These are phyloP conservation scores for Coccomyxa sp. DNA, from an alignment of 139 green algal species.

Conservation along the genomic window DNA sequence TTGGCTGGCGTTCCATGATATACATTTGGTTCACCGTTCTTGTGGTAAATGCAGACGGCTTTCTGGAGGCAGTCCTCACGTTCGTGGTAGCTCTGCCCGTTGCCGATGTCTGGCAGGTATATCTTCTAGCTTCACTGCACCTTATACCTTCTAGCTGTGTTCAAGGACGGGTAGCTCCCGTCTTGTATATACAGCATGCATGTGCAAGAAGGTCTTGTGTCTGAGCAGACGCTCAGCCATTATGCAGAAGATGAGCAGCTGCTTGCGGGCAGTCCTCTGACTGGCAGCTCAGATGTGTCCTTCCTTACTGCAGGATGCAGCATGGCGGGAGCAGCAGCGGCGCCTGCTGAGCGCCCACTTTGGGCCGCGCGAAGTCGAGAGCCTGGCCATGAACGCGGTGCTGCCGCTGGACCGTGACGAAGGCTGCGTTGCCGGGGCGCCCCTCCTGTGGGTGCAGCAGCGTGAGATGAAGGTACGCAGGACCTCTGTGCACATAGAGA, in stretches of 20 bases:
- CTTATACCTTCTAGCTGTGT: no score
- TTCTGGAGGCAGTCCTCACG: constrained; percentile 69
- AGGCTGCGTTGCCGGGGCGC: neutral
- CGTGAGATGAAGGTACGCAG: constrained; percentile 11
- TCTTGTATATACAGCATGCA: no score
- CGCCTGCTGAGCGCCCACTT: constrained; percentile 53
- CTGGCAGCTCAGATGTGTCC: no score
- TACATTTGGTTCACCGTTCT: neutral
- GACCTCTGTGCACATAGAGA: no score
- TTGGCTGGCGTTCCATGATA: no score
- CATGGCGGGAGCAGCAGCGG: constrained; percentile 59
- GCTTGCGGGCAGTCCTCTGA: no score
- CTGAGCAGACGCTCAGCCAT: no score
- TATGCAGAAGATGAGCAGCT: no score
- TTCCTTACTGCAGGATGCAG: constrained; percentile 55
- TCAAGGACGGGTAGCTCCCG: no score
- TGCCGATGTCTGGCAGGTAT: constrained; percentile 56
- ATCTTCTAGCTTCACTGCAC: neutral
- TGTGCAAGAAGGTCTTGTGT: no score
- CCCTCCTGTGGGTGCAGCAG: constrained; percentile 23
- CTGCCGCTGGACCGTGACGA: constrained; percentile 14
- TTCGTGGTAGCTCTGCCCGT: constrained; percentile 69
- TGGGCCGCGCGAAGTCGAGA: constrained; percentile 49
- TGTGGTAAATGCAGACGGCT: constrained; percentile 49
- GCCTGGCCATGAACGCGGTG: constrained; percentile 36